These are phyloP conservation scores for Extremus antarcticus DNA, from an alignment of 495 filamentous ascomycete species.

Conservation along the genomic window DNA sequence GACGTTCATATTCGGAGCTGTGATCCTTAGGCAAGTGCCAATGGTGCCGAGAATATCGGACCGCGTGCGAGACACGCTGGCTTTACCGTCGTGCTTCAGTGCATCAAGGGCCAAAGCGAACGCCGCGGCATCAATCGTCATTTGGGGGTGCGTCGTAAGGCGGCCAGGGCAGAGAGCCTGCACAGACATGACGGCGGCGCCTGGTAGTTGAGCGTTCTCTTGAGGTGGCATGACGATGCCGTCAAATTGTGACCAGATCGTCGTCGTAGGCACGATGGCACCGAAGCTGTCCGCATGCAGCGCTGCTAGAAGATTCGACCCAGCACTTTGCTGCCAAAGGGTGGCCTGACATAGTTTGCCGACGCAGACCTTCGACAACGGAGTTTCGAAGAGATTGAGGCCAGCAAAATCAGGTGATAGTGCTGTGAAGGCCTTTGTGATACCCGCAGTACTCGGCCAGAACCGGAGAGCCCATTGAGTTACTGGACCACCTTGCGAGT, in stretches of 20 bases:
- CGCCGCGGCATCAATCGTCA: constrained; percentile 35
- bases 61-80: constrained; percentile 2
- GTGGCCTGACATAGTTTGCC: constrained; percentile 26
- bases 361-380: constrained; percentile 22
- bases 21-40: constrained; percentile 4
- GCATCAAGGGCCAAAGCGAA: constrained; percentile 37
- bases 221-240: constrained; percentile 35
- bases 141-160: constrained; percentile 33
- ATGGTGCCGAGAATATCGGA: background rate
- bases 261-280: constrained; percentile 41
- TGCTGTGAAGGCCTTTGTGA: constrained; percentile 33
- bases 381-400: constrained; percentile 23
- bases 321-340: constrained; percentile 35
- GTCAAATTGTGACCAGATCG: constrained; percentile 33
- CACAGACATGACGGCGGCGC: constrained; percentile 30
- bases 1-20: constrained; percentile 7
- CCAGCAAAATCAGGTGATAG: constrained; percentile 39
- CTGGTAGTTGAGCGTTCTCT: constrained; percentile 32
- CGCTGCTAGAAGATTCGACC: constrained; percentile 29
- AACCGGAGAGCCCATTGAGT: constrained; percentile 43
- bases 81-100: constrained; percentile 28
- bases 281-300: constrained; percentile 31
- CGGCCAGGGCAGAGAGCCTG: constrained; percentile 30
- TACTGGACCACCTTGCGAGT: constrained; percentile 39
- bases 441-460: constrained; percentile 34